These are phyloP conservation scores for Cercophora sp. DNA, from an alignment of 495 filamentous ascomycete species.

Conservation along the genomic window DNA sequence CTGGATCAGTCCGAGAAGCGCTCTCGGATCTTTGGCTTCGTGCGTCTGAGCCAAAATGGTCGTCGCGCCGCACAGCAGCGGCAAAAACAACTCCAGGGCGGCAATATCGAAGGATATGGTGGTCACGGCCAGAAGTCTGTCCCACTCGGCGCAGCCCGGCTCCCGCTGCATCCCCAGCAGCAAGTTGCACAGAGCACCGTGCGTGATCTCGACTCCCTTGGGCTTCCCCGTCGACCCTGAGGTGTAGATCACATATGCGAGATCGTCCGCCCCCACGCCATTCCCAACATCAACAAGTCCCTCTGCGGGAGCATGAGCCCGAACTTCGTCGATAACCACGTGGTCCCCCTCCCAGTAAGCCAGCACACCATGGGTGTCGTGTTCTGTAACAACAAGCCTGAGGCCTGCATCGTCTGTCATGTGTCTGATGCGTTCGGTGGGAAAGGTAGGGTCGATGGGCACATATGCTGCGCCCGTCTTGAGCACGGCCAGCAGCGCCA, in stretches of 20 bases:
- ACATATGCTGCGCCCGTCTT: conserved; percentile 67
- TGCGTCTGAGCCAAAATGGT: conserved; percentile 29
- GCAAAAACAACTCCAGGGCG: conserved; percentile 68
- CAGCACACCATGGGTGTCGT: too few species aligned
- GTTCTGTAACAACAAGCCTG: conserved; percentile 46
- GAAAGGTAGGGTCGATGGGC: conserved; percentile 59
- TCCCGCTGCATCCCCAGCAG: conserved; percentile 19
- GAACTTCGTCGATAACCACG: too few species aligned
- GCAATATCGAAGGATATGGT: conserved; percentile 70
- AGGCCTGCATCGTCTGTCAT: conserved; percentile 56
- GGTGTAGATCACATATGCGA: conserved; percentile 69
- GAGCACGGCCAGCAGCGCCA: conserved; percentile 54
- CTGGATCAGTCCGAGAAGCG: conserved; percentile 20
- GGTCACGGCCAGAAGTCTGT: conserved; percentile 66
- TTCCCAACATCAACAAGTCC: too few species aligned
- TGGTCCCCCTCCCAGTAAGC: too few species aligned
- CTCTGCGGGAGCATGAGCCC: too few species aligned
- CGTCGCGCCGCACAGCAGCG: conserved; percentile 55
- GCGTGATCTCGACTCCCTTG: conserved; percentile 62
- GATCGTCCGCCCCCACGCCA: too few species aligned
- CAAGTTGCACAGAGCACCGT: conserved; percentile 34
- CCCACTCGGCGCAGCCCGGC: conserved; percentile 12
- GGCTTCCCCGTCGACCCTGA: conserved; percentile 64
- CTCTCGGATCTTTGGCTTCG: conserved; percentile 15
- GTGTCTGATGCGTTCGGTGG: conserved; percentile 58